Evolutionary conservation across 805 yeast genomes (phyloP).

Genomic region (Lipomyces lipofer): DNA sequence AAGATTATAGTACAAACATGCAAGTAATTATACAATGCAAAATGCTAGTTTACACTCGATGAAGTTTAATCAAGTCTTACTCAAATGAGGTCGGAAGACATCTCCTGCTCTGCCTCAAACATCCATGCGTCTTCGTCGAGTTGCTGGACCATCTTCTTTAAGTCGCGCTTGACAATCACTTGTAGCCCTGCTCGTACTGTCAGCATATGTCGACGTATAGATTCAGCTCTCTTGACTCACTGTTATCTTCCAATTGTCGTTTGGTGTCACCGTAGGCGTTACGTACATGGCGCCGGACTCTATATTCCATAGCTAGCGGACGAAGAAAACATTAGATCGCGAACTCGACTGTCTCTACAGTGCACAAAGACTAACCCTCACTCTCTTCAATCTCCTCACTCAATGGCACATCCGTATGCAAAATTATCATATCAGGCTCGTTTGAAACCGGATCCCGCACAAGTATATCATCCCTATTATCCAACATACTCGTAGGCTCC

Average conservation of each 20-base stretch:
- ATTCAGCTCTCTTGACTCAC: not conserved
- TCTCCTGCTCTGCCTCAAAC: slow-evolving; percentile 19
- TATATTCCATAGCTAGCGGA: slow-evolving; percentile 17
- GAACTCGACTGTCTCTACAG: not conserved
- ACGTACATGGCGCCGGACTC: slow-evolving; percentile 11
- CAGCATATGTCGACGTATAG: not conserved
- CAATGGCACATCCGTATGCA: slow-evolving; percentile 18
- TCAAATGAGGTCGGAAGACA: slow-evolving; percentile 5
- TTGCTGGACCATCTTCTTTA: slow-evolving; percentile 15
- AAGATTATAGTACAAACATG: no score
- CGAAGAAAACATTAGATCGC: not conserved
- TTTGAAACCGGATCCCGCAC: slow-evolving; percentile 21
- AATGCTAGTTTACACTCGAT: no score
- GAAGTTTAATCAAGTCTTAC: no score
- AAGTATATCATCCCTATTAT: slow-evolving; percentile 17
- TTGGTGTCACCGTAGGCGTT: slow-evolving; percentile 8
- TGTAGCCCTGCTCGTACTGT: slow-evolving; percentile 18
- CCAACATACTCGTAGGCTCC: slow-evolving; percentile 7
- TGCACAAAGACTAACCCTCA: slow-evolving; percentile 15
- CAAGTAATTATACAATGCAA: no score
- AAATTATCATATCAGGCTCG: slow-evolving; percentile 24
- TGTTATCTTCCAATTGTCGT: not conserved
- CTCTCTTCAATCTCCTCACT: slow-evolving; percentile 18
- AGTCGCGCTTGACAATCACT: slow-evolving; percentile 19
- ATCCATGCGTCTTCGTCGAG: slow-evolving; percentile 30